Evolutionary conservation across 106 monocot species (phyloP).

Genomic region (Acanthochlamys bracteata): DNA sequence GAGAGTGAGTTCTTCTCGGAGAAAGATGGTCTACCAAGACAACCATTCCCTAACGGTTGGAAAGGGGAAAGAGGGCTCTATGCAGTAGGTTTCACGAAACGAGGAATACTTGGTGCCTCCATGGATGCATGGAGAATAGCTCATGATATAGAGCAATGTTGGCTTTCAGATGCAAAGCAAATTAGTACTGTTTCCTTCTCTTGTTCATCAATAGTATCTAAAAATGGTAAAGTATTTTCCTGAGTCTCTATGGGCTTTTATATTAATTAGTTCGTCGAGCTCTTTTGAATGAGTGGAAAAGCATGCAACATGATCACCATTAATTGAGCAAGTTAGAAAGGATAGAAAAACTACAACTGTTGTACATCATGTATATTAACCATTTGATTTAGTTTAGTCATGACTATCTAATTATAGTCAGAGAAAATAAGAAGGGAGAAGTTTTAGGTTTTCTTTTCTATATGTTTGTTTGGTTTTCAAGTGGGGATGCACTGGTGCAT

Average conservation of each 20-base stretch:
- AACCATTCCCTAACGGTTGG: slow-evolving; percentile 75
- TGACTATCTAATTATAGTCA: too few species aligned
- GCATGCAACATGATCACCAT: neutral
- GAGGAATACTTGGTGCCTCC: slow-evolving; percentile 59
- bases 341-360: too few species aligned
- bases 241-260: too few species aligned
- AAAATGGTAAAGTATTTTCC: too few species aligned
- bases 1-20: slow-evolving; percentile 78
- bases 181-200: neutral
- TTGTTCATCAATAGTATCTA: neutral
- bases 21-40: slow-evolving; percentile 54
- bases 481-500: too few species aligned
- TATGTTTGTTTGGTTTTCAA: too few species aligned
- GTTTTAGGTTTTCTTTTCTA: too few species aligned
- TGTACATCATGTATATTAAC: slow-evolving; percentile 1
- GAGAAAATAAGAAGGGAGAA: neutral
- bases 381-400: slow-evolving; percentile 1
- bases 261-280: too few species aligned
- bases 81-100: slow-evolving; percentile 67
- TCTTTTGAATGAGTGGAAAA: neutral
- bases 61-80: slow-evolving; percentile 66
- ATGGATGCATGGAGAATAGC: slow-evolving; percentile 65
- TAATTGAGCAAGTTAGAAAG: too few species aligned
- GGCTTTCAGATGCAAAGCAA: slow-evolving; percentile 13
- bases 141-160: slow-evolving; percentile 47